These are phyloP conservation scores for Mycena sanguinolenta DNA, from an alignment of 768 basidiomycete genomes.

Conservation along the genomic window DNA sequence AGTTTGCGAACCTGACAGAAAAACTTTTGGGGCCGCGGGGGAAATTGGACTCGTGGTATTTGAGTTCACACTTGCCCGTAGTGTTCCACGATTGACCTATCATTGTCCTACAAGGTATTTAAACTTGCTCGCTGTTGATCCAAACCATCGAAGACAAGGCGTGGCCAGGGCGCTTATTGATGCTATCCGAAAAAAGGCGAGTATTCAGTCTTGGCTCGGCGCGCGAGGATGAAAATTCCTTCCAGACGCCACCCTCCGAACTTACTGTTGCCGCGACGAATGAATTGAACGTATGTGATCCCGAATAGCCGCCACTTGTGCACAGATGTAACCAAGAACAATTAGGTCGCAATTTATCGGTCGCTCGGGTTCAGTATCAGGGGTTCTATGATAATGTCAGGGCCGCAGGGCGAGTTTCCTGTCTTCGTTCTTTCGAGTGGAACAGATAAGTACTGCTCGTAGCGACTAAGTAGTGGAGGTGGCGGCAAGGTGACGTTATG, in stretches of 20 bases:
- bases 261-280: constrained; percentile 34
- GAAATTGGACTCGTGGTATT: constrained; percentile 35
- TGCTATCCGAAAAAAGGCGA: constrained; percentile 26
- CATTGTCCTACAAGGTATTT: constrained; percentile 20
- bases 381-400: constrained; percentile 25
- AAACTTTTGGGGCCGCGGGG: constrained; percentile 31
- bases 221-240: not conserved
- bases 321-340: not conserved
- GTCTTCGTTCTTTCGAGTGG: constrained; percentile 26
- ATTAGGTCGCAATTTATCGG: constrained; percentile 33
- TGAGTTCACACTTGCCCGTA: not conserved
- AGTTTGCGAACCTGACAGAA: constrained; percentile 34
- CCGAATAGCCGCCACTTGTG: too few relatives aligned
- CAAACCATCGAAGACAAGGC: constrained; percentile 22
- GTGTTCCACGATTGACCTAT: too few relatives aligned
- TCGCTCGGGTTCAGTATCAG: constrained; percentile 29
- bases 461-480: not conserved
- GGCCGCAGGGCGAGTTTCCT: constrained; percentile 25
- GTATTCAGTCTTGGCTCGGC: not conserved
- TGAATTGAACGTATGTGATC: constrained; percentile 30
- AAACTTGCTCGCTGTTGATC: constrained; percentile 34
- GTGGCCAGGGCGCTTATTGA: constrained; percentile 30
- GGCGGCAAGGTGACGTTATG: too few relatives aligned
- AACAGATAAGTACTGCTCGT: too few relatives aligned
- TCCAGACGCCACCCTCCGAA: constrained; percentile 21